These are phyloP conservation scores for Pythium biforme DNA, from an alignment of 352 stramenopile genomes.

Conservation along the genomic window DNA sequence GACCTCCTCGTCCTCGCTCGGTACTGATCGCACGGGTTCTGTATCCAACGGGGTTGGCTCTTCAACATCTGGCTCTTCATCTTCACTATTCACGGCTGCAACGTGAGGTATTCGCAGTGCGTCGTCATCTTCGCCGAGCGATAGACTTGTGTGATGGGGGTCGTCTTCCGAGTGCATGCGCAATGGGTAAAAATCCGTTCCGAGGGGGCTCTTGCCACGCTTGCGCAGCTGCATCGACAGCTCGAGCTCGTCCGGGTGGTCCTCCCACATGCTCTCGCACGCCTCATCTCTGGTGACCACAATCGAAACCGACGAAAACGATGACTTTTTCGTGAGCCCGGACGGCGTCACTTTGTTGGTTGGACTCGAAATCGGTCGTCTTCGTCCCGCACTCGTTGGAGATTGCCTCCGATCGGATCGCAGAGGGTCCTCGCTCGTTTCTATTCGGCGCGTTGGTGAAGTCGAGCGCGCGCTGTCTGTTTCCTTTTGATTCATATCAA, in stretches of 20 bases:
- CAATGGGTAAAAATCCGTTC: constrained; percentile 11
- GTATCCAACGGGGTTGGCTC: constrained; percentile 24
- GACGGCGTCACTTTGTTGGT: not conserved
- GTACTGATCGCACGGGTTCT: not conserved
- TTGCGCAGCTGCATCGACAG: constrained; percentile 9
- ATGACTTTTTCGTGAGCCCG: constrained; percentile 17
- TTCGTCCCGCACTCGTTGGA: not conserved
- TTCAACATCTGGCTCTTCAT: constrained; percentile 23
- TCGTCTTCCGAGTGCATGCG: constrained; percentile 30
- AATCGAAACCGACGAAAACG: constrained; percentile 19
- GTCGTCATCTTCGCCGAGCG: constrained; percentile 14
- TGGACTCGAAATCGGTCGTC: not conserved
- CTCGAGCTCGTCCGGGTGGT: constrained; percentile 41
- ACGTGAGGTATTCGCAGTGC: constrained; percentile 15
- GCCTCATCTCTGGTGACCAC: constrained; percentile 70
- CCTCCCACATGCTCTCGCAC: constrained; percentile 77
- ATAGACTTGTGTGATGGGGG: constrained; percentile 28
- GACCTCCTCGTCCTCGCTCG: not conserved
- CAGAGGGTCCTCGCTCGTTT: not conserved
- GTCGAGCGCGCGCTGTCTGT: not conserved
- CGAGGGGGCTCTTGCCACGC: constrained; percentile 10
- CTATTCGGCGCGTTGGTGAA: not conserved
- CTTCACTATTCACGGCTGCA: constrained; percentile 9
- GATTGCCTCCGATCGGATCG: not conserved
- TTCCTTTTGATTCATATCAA: not conserved